These are phyloP conservation scores for Hericium coralloides DNA, from an alignment of 768 basidiomycete genomes.

Conservation along the genomic window DNA sequence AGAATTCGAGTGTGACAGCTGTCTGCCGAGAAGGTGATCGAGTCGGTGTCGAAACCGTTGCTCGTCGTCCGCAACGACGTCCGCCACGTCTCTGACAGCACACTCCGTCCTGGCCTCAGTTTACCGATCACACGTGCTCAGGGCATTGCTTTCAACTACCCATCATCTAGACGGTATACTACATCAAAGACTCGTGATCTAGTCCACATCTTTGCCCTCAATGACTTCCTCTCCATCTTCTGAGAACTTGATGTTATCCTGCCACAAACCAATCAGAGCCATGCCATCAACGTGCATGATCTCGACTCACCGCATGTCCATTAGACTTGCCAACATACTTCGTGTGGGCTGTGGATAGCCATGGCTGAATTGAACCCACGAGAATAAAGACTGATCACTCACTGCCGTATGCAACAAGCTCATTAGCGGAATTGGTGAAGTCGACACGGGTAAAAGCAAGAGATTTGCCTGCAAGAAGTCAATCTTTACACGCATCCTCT, in stretches of 20 bases:
- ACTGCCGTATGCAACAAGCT: slow-evolving; percentile 79
- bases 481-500: background rate
- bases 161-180: too few species aligned
- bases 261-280: slow-evolving; percentile 23
- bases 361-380: background rate
- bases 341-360: slow-evolving; percentile 56
- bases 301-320: slow-evolving; percentile 28
- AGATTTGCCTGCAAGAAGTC: slow-evolving; percentile 47
- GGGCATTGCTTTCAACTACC: too few species aligned
- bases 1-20: too few species aligned
- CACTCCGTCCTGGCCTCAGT: too few species aligned
- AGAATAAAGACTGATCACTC: slow-evolving; percentile 20
- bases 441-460: slow-evolving; percentile 78
- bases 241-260: slow-evolving; percentile 75
- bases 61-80: too few species aligned
- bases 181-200: background rate
- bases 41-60: too few species aligned
- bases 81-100: too few species aligned
- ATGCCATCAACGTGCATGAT: slow-evolving; percentile 22
- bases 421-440: slow-evolving; percentile 55
- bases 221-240: slow-evolving; percentile 66
- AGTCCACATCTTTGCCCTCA: slow-evolving; percentile 50
- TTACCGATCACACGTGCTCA: too few species aligned
- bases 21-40: too few species aligned
- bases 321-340: slow-evolving; percentile 74